Evolutionary conservation across 257 asterid species (phyloP).

Genomic region (Penstemon davidsonii): DNA sequence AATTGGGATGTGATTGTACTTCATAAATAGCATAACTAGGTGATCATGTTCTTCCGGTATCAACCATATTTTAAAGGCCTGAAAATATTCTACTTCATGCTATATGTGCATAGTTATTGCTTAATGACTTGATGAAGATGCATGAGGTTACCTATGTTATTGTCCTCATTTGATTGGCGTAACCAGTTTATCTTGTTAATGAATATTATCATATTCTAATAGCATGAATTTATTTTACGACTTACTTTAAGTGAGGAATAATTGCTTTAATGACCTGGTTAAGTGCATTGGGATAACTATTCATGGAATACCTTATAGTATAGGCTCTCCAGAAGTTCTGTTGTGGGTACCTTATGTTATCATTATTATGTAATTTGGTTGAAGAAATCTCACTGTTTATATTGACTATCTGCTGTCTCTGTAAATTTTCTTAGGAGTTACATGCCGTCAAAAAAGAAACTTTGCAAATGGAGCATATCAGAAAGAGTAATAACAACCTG

Average conservation of each 20-base stretch:
- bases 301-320: no score
- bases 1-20: conserved; percentile 3
- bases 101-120: conserved; percentile 8
- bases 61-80: neutral
- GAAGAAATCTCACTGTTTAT: conserved; percentile 9
- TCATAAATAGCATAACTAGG: neutral
- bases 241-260: no score
- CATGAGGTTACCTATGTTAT: neutral
- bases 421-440: conserved; percentile 57
- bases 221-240: no score
- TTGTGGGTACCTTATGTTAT: no score
- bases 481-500: conserved; percentile 64
- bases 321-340: no score
- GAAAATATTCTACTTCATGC: neutral
- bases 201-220: no score
- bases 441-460: conserved; percentile 57
- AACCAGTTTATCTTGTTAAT: no score
- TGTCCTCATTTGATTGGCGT: no score
- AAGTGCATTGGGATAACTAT: no score
- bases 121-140: conserved; percentile 1
- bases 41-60: neutral
- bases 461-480: conserved; percentile 58
- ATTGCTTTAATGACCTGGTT: no score
- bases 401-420: conserved; percentile 19
- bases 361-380: neutral